Evolutionary conservation across 805 yeast genomes (phyloP).

Genomic region (Yamadazyma kitorensis): DNA sequence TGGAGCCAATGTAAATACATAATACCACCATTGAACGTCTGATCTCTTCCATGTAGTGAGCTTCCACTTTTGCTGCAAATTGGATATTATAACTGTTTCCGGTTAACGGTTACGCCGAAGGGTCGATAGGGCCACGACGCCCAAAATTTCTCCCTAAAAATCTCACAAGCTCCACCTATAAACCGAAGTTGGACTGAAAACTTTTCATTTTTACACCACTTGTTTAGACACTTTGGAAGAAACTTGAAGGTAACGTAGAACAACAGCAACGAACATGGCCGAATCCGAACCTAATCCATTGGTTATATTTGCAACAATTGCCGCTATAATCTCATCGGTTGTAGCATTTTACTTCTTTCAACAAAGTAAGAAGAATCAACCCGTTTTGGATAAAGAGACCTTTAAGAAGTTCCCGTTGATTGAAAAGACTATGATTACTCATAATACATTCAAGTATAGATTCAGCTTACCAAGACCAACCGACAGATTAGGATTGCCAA

Average conservation of each 20-base stretch:
- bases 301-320: constrained; percentile 38
- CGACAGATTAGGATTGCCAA: constrained; percentile 81
- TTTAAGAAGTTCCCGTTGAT: constrained; percentile 80
- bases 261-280: constrained; percentile 1
- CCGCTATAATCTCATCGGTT: constrained; percentile 32
- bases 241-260: no score
- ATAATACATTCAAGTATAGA: constrained; percentile 79
- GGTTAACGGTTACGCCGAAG: no score
- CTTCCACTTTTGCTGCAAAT: no score
- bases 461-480: constrained; percentile 75
- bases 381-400: constrained; percentile 60
- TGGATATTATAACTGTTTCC: no score
- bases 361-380: constrained; percentile 35
- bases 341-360: constrained; percentile 33
- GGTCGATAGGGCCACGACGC: no score
- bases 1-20: no score
- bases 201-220: no score
- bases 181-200: no score
- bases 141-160: not conserved
- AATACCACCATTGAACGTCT: no score
- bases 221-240: no score
- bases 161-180: no score
- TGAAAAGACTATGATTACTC: constrained; percentile 70
- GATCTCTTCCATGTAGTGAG: no score
- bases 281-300: constrained; percentile 38